Conservation (phyloP, 805 yeast species). For the Lachancea quebecensis region DNA sequence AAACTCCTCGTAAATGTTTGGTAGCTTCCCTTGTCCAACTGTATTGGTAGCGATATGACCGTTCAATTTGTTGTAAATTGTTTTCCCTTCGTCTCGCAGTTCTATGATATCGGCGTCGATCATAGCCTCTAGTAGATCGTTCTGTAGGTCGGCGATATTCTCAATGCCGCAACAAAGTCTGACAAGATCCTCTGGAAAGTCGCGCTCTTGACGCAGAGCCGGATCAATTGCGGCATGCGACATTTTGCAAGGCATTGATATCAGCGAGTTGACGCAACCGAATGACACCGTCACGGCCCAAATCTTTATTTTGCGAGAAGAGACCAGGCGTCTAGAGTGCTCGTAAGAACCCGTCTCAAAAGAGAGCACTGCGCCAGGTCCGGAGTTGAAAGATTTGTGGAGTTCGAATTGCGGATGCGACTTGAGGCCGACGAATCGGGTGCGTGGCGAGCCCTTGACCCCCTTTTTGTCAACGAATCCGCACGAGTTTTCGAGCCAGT, state of each 20-base stretch:
- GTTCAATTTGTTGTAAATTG: constrained; percentile 19
- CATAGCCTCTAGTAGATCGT: constrained; percentile 71
- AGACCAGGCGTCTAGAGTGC: constrained; percentile 65
- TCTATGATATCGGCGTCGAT: constrained; percentile 52
- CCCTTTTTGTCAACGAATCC: constrained; percentile 41
- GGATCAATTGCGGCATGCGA: constrained; percentile 96
- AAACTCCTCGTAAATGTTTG: constrained; percentile 22
- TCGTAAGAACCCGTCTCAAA: constrained; percentile 78
- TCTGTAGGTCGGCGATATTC: constrained; percentile 68
- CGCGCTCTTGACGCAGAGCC: constrained; percentile 77
- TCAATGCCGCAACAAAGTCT: constrained; percentile 92
- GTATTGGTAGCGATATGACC: constrained; percentile 17
- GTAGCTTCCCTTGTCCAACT: constrained; percentile 13
- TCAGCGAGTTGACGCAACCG: constrained; percentile 89
- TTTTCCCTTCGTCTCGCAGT: constrained; percentile 26
- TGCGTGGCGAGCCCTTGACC: constrained; percentile 34
- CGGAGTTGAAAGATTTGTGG: constrained; percentile 70
- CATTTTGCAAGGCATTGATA: constrained; percentile 93
- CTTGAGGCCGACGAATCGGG: constrained; percentile 78
- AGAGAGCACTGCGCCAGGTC: constrained; percentile 84
- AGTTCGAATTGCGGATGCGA: constrained; percentile 76
- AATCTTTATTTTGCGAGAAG: constrained; percentile 49
- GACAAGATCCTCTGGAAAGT: constrained; percentile 85
- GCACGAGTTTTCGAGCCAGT: constrained; percentile 50
- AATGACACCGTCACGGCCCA: constrained; percentile 89